Percentiles rank a stretch among this genome's conserved stretches.
Conservation (phyloP, 257 asterid genomes). For the Rauvolfia tetraphylla region DNA sequence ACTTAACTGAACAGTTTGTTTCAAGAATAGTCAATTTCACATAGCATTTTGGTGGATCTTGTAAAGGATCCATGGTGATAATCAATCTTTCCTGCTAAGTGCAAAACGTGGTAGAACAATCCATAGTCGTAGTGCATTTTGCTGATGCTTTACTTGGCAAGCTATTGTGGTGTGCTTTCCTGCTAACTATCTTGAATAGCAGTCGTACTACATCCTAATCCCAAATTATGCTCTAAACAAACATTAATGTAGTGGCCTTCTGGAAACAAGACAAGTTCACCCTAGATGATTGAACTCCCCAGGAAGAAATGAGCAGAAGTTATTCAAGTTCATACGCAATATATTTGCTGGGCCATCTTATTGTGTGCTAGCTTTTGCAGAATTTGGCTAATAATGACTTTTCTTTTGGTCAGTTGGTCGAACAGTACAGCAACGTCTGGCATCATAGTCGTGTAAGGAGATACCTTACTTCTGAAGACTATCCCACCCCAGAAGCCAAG, state of each 20-base stretch:
- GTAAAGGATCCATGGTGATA: not conserved
- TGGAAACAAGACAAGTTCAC: not conserved
- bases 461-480: slow-evolving; percentile 76
- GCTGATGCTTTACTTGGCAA: not conserved
- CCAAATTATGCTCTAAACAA: not conserved
- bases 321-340: not conserved
- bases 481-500: slow-evolving; percentile 53
- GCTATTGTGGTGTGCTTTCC: not conserved
- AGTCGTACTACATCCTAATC: not conserved
- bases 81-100: not conserved
- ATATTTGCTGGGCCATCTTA: not conserved
- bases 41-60: not conserved
- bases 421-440: slow-evolving; percentile 68
- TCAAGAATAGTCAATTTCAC: too few relatives aligned
- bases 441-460: slow-evolving; percentile 85
- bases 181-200: not conserved
- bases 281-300: not conserved
- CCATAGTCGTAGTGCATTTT: not conserved
- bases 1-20: not conserved
- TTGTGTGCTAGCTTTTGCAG: not conserved
- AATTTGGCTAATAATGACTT: not conserved
- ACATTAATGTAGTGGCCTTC: not conserved
- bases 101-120: not conserved
- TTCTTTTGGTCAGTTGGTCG: slow-evolving; percentile 57
- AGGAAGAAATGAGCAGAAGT: not conserved